Conservation (phyloP, 805 yeast genomes). For the Metahyphopichia silvanorum region DNA sequence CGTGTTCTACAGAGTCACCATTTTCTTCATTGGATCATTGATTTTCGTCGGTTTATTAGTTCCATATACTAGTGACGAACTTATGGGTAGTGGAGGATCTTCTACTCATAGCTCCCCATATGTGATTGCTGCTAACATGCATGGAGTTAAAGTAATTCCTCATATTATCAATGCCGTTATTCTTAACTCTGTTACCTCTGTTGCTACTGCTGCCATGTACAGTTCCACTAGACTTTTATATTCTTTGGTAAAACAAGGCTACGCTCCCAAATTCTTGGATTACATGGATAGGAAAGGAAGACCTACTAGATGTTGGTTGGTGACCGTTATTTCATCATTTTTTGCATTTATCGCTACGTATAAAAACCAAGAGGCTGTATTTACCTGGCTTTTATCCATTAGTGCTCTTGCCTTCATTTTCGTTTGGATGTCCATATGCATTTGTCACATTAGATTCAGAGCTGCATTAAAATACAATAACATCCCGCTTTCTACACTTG, state of each 20-base stretch:
- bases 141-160: slow-evolving; percentile 23
- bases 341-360: slow-evolving; percentile 25
- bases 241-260: slow-evolving; percentile 25
- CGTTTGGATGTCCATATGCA: slow-evolving; percentile 21
- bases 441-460: slow-evolving; percentile 27
- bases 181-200: slow-evolving; percentile 26
- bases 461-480: slow-evolving; percentile 21
- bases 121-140: slow-evolving; percentile 25
- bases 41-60: slow-evolving; percentile 26
- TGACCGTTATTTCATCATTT: slow-evolving; percentile 18
- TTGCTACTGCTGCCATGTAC: slow-evolving; percentile 29
- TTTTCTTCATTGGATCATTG: slow-evolving; percentile 27
- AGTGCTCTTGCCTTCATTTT: slow-evolving; percentile 24
- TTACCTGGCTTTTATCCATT: slow-evolving; percentile 27
- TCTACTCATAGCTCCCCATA: slow-evolving; percentile 23
- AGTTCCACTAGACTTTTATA: slow-evolving; percentile 21
- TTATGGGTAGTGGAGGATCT: slow-evolving; percentile 19
- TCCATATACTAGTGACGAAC: slow-evolving; percentile 17
- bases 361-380: slow-evolving; percentile 28
- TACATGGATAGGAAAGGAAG: slow-evolving; percentile 24
- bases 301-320: slow-evolving; percentile 23
- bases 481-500: slow-evolving; percentile 18
- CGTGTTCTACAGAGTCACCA: slow-evolving; percentile 22
- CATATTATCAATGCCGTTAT: slow-evolving; percentile 27
- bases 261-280: slow-evolving; percentile 24